Conservation (phyloP, 768 basidiomycete genomes). For the Floccularia luteovirens region DNA sequence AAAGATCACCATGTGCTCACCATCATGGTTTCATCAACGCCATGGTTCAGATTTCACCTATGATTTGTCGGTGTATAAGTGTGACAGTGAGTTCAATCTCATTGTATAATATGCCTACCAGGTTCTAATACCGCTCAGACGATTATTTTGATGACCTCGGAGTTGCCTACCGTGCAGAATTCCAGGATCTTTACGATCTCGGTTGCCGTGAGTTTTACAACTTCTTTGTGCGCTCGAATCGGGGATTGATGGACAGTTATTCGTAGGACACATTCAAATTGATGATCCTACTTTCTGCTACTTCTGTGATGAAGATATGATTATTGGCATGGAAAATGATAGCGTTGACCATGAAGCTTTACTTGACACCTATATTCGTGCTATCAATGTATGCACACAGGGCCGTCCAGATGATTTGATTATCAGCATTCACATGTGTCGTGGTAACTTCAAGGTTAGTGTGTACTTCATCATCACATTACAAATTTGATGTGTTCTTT, state of each 20-base stretch:
- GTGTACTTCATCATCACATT: neutral
- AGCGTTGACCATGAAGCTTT: slow-evolving; percentile 57
- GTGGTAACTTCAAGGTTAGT: slow-evolving; percentile 43
- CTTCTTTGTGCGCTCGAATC: neutral
- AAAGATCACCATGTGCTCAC: slow-evolving; percentile 67
- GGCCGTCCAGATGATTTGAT: slow-evolving; percentile 47
- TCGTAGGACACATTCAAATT: slow-evolving; percentile 41
- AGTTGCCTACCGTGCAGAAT: slow-evolving; percentile 38
- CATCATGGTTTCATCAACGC: slow-evolving; percentile 65
- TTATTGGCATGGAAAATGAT: slow-evolving; percentile 45
- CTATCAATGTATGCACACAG: slow-evolving; percentile 49
- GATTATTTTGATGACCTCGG: slow-evolving; percentile 45
- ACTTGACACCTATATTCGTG: slow-evolving; percentile 61
- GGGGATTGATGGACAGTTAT: slow-evolving; percentile 12
- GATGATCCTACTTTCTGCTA: slow-evolving; percentile 52
- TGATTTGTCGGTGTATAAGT: slow-evolving; percentile 49
- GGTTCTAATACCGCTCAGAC: slow-evolving; percentile 18
- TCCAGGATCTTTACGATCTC: slow-evolving; percentile 35
- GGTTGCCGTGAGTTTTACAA: slow-evolving; percentile 35
- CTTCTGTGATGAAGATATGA: slow-evolving; percentile 57
- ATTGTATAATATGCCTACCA: neutral
- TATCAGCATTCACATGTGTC: slow-evolving; percentile 54
- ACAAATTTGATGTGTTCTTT: neutral
- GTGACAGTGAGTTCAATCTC: slow-evolving; percentile 37
- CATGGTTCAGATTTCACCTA: slow-evolving; percentile 55